phyloP scores from a whole-genome alignment of 495 filamentous ascomycete species.

The Talaromyces borbonicus region DNA sequence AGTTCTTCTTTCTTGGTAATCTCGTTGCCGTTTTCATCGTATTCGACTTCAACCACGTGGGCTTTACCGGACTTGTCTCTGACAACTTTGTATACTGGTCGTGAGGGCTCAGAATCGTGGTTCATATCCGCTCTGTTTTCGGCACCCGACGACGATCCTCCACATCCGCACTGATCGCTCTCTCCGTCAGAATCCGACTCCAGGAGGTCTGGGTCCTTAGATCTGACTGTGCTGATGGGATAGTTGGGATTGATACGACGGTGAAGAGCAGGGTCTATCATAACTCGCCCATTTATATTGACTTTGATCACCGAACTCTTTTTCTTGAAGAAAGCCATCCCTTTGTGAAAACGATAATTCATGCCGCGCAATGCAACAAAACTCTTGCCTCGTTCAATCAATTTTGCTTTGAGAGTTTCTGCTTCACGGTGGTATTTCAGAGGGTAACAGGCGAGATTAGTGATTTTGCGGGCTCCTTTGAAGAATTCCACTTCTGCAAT shows the following conservation, averaged over 20 bases:
- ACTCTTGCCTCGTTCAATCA: conserved; percentile 79
- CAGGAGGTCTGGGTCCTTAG: conserved; percentile 62
- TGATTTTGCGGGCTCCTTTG: conserved; percentile 77
- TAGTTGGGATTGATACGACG: conserved; percentile 86
- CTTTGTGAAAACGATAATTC: conserved; percentile 79
- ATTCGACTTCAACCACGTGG: conserved; percentile 48
- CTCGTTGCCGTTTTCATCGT: conserved; percentile 53
- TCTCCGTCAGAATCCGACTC: conserved; percentile 40
- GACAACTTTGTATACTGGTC: conserved; percentile 55
- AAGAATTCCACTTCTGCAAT: conserved; percentile 66
- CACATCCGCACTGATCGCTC: conserved; percentile 30
- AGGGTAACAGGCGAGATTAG: conserved; percentile 67
- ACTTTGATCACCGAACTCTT: conserved; percentile 71
- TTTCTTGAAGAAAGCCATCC: conserved; percentile 73
- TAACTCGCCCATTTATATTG: conserved; percentile 83
- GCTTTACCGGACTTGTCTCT: conserved; percentile 52
- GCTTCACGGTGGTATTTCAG: conserved; percentile 74
- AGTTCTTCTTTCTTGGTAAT: conserved; percentile 57
- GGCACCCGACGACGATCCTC: conserved; percentile 39
- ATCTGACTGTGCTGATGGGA: conserved; percentile 66
- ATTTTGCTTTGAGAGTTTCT: conserved; percentile 48
- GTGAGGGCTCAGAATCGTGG: conserved; percentile 41
- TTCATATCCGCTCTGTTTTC: conserved; percentile 23
- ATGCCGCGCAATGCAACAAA: conserved; percentile 73
- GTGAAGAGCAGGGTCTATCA: conserved; percentile 84